Base-by-base conservation (phyloP, 805 yeast genomes). In the Yarrowia sp. region DNA sequence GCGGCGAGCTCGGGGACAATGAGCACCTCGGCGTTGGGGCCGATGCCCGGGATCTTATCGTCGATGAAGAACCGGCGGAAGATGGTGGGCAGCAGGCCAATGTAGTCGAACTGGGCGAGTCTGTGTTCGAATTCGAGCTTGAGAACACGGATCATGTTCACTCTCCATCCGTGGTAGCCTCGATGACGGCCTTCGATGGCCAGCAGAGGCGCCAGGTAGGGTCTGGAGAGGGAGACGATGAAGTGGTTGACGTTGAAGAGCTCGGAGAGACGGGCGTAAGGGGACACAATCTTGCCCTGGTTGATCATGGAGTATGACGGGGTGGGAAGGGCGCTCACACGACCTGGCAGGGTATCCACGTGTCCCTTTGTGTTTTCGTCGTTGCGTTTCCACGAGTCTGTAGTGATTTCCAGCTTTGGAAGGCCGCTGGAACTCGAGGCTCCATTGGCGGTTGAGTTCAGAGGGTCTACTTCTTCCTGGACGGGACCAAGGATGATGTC, bases 181-280 rank as follows among this genome's bases (percentile, higher is more conserved):
- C 79, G 78, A 72, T 91, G 95, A 71, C 87, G 88, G 71, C 90
- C 80, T 72, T 91, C 97, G 68, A 89, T 88, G 38, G 89, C 85
- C 46, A 95, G 82, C 65, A 93, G 78, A 0, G 98, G 98, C 0
- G 97, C 97, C 70, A 93, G 78, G 71, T 93, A 95, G 0, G 98
- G 98, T 67, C 98, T 82, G 9, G 98, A 97, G 68, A 93, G 80
- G 21, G 97, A 90, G 1, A 92, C 92, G 32, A 95, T 81, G 72
- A 91, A 93, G 75, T 92, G 96, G 75, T 95, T 95, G 24, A 95
- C 98, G 71, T 95, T 95, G 79, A 93, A 95, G 66, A 93, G 80
- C 74, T 95, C 98, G 0, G 97, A 88, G 54, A 93, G 81, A 64
- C 97, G 79, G 0, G 95, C 89, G 72, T 93, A 93, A 0, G 98